Conservation (phyloP, 768 basidiomycete species). For the Clathrus columnatus region DNA sequence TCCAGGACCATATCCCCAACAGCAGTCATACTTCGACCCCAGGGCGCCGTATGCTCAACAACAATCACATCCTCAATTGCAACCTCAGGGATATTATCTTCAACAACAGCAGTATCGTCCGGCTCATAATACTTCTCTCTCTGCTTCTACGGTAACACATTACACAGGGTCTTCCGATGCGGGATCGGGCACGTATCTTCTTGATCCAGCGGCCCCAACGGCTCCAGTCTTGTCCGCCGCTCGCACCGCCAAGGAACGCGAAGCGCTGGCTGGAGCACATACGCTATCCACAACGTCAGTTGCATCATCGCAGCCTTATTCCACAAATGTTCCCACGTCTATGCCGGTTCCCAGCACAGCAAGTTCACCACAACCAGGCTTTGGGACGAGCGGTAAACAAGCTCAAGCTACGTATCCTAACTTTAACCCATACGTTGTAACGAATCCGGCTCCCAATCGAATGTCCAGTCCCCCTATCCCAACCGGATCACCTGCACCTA, state of each 20-base stretch:
- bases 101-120: neutral
- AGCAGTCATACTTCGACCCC: neutral
- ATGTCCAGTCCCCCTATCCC: neutral
- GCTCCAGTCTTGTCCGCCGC: too few species aligned
- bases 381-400: neutral
- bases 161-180: neutral
- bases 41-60: neutral
- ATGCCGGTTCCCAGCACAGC: neutral
- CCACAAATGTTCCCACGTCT: too few species aligned
- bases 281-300: neutral
- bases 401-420: neutral
- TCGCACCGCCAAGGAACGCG: constrained; percentile 4
- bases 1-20: neutral
- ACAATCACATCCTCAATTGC: neutral
- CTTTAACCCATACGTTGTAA: neutral
- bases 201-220: neutral
- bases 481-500: neutral
- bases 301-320: neutral
- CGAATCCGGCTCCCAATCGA: neutral
- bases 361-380: neutral
- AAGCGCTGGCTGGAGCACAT: neutral
- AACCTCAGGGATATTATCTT: neutral
- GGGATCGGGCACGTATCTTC: neutral
- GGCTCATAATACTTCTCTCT: neutral
- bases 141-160: neutral